Conservation (phyloP, 768 basidiomycete genomes). For the Inosperma sp. region DNA sequence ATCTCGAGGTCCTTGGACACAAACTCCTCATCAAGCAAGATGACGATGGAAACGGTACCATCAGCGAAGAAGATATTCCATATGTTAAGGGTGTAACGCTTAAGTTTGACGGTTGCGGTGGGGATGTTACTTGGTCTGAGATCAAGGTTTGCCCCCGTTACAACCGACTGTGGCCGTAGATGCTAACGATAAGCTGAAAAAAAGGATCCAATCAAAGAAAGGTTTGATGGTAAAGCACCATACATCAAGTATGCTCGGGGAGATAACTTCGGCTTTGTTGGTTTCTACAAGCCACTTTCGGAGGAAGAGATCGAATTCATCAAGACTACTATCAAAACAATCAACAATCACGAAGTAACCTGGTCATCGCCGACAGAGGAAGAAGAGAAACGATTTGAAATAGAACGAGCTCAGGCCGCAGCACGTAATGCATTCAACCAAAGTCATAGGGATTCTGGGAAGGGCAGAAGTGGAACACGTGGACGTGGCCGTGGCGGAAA, state of each 20-base stretch:
- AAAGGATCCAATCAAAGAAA: constrained; percentile 46
- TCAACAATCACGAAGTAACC: constrained; percentile 59
- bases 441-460: constrained; percentile 22
- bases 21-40: constrained; percentile 62
- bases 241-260: constrained; percentile 49
- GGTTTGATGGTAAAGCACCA: constrained; percentile 45
- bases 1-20: constrained; percentile 69
- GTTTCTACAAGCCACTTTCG: constrained; percentile 60
- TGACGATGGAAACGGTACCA: constrained; percentile 56
- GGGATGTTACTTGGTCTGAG: constrained; percentile 45
- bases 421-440: constrained; percentile 48
- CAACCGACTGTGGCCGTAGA: no score
- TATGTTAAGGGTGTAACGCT: constrained; percentile 51
- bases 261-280: constrained; percentile 47
- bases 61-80: constrained; percentile 57
- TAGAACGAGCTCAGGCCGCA: constrained; percentile 67
- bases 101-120: constrained; percentile 53
- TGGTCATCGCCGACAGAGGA: constrained; percentile 72
- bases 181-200: no score
- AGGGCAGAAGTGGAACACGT: constrained; percentile 29
- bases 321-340: constrained; percentile 56
- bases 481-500: constrained; percentile 45
- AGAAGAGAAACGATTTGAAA: constrained; percentile 65
- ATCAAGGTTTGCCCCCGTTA: constrained; percentile 41
- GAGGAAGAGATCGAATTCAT: constrained; percentile 72